A percentile compares a stretch with the other conserved stretches of the same genome.
Conservation (phyloP, 257 asterid genomes). For the Thymus mandschuricus region DNA sequence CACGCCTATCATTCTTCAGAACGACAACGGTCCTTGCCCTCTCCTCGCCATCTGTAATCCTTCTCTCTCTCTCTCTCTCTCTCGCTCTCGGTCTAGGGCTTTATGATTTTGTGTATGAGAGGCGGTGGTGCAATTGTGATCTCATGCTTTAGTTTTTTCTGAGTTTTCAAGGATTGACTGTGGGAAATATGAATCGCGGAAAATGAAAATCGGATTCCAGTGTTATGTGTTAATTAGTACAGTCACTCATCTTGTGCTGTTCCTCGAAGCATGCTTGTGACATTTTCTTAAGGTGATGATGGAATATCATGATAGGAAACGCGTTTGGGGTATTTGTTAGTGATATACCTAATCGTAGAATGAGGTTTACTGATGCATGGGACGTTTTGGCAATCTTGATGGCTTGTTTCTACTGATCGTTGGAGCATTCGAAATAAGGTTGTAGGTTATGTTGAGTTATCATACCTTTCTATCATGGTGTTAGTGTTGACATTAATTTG, state of each 20-base stretch:
- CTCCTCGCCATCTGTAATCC: constrained; percentile 89
- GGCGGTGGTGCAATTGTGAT: constrained; percentile 4
- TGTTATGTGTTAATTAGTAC: background rate
- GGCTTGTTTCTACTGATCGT: background rate
- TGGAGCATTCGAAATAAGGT: constrained; percentile 15
- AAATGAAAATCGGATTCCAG: constrained; percentile 5
- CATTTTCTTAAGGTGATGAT: background rate
- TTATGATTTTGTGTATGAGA: constrained; percentile 3
- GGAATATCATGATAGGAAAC: background rate
- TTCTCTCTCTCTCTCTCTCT: constrained; percentile 17
- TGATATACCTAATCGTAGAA: background rate
- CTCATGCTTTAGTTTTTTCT: background rate
- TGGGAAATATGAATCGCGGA: background rate
- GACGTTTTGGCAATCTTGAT: background rate
- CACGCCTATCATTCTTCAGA: constrained; percentile 82
- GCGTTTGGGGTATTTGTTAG: constrained; percentile 12
- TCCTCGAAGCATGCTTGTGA: background rate
- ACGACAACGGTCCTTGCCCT: constrained; percentile 98
- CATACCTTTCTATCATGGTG: background rate
- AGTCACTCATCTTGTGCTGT: background rate
- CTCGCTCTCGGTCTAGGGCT: constrained; percentile 33
- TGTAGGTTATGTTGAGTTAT: constrained; percentile 20
- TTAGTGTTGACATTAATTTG: constrained; percentile 13
- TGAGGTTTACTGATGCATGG: constrained; percentile 9
- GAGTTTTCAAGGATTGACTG: constrained; percentile 22